A percentile compares a stretch with the other conserved stretches of the same genome.
phyloP scores from a whole-genome alignment of 1,139 yeast species.

The Tardiomyces digboiensis region DNA sequence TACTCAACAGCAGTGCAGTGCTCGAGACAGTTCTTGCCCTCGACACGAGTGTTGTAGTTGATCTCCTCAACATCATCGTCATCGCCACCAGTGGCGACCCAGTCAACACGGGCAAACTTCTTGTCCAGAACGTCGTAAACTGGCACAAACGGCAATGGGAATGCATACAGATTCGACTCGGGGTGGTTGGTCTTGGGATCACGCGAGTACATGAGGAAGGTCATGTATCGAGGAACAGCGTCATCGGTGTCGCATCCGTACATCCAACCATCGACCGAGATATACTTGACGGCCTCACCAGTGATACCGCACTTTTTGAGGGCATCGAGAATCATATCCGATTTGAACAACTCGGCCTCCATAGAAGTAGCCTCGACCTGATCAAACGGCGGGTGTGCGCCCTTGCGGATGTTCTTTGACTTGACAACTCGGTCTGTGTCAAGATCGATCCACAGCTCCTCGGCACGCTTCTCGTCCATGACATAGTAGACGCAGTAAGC shows the following conservation, averaged over 20 bases:
- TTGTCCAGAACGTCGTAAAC: slow-evolving; percentile 61
- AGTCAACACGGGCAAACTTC: slow-evolving; percentile 68
- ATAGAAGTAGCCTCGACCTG: slow-evolving; percentile 55
- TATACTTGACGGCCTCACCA: slow-evolving; percentile 38
- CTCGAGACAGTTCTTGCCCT: slow-evolving; percentile 54
- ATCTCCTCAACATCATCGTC: slow-evolving; percentile 34
- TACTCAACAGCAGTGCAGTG: slow-evolving; percentile 52
- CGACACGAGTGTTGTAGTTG: slow-evolving; percentile 37
- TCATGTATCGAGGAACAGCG: slow-evolving; percentile 56
- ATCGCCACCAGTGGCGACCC: slow-evolving; percentile 55
- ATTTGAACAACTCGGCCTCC: slow-evolving; percentile 41
- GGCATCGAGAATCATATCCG: slow-evolving; percentile 55
- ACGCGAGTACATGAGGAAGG: slow-evolving; percentile 59
- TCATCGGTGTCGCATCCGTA: slow-evolving; percentile 85
- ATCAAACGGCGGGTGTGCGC: slow-evolving; percentile 65
- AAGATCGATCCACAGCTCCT: slow-evolving; percentile 67
- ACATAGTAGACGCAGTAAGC: slow-evolving; percentile 59
- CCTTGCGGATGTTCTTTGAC: slow-evolving; percentile 46
- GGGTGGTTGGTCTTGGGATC: slow-evolving; percentile 55
- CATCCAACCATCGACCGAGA: slow-evolving; percentile 92
- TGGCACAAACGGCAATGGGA: slow-evolving; percentile 76
- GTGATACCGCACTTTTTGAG: slow-evolving; percentile 47
- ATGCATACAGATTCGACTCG: slow-evolving; percentile 78
- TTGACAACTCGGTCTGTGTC: slow-evolving; percentile 49
- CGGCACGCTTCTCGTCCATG: slow-evolving; percentile 47